phyloP scores from a whole-genome alignment of 2,329 filamentous ascomycete species.

The Microdochium nivale region DNA sequence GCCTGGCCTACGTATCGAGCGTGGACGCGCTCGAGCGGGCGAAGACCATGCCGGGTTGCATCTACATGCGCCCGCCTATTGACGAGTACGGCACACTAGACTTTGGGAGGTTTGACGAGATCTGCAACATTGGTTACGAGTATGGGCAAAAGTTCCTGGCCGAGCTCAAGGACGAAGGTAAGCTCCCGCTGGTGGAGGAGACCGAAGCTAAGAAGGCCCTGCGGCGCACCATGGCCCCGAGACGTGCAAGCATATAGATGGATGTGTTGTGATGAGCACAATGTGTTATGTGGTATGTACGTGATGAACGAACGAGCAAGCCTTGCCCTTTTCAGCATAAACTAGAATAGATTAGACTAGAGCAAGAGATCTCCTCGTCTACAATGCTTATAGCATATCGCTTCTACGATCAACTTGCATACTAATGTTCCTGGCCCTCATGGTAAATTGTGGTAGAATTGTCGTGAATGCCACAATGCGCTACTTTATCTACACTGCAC shows the following conservation, averaged over 20 bases:
- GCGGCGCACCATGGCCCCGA: conserved; percentile 69
- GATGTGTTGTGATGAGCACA: not conserved
- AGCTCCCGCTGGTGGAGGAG: conserved; percentile 61
- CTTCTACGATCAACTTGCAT: too few relatives aligned
- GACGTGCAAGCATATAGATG: conserved; percentile 67
- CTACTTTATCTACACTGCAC: too few relatives aligned
- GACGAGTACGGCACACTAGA: conserved; percentile 91
- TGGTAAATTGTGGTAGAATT: too few relatives aligned
- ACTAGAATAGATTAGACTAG: too few relatives aligned
- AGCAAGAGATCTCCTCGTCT: too few relatives aligned
- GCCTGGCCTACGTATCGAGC: conserved; percentile 88
- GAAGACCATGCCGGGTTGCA: conserved; percentile 81
- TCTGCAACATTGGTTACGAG: conserved; percentile 80
- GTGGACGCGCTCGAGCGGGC: conserved; percentile 91
- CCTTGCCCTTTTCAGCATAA: too few relatives aligned
- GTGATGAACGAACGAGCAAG: not conserved
- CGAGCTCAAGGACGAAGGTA: conserved; percentile 68
- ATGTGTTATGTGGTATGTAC: not conserved
- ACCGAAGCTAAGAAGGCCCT: conserved; percentile 70
- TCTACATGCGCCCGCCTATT: conserved; percentile 94
- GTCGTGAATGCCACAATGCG: too few relatives aligned
- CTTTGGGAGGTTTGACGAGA: conserved; percentile 96
- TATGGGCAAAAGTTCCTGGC: conserved; percentile 77
- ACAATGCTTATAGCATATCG: too few relatives aligned
- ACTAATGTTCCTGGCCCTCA: too few relatives aligned